Conservation (phyloP, 2,329 filamentous ascomycete genomes). For the Fusarium virguliforme region DNA sequence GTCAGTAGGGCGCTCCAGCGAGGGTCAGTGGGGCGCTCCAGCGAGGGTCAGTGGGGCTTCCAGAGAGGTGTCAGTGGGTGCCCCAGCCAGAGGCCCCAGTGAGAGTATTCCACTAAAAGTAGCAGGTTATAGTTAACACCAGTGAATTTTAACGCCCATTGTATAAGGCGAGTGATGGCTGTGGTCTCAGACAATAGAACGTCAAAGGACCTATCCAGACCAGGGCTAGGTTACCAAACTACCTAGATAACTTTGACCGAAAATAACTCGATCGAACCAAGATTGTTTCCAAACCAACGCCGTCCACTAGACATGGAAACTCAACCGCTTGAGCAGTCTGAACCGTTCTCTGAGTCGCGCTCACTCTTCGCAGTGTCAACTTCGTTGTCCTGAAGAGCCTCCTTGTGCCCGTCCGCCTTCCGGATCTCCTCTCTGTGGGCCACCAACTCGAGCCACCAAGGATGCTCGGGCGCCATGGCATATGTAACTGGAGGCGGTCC, state of each 20-base stretch:
- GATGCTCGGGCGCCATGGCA: constrained; percentile 13
- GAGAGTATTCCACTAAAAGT: background rate
- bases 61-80: background rate
- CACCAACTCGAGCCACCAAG: constrained; percentile 12
- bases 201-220: background rate
- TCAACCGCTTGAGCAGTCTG: no score
- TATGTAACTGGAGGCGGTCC: constrained; percentile 7
- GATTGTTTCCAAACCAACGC: no score
- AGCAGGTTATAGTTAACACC: background rate
- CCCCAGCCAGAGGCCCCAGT: background rate
- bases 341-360: no score
- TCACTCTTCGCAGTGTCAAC: no score
- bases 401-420: constrained; percentile 1
- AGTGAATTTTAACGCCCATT: background rate
- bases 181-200: background rate
- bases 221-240: background rate
- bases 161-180: background rate
- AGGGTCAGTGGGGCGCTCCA: background rate
- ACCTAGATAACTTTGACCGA: no score
- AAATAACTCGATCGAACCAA: constrained; percentile 2
- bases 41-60: background rate
- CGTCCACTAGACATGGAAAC: no score
- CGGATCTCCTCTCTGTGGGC: background rate
- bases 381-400: no score
- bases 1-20: background rate